Conservation (phyloP, 352 stramenopile species). For the Phytophthora pinifolia region DNA sequence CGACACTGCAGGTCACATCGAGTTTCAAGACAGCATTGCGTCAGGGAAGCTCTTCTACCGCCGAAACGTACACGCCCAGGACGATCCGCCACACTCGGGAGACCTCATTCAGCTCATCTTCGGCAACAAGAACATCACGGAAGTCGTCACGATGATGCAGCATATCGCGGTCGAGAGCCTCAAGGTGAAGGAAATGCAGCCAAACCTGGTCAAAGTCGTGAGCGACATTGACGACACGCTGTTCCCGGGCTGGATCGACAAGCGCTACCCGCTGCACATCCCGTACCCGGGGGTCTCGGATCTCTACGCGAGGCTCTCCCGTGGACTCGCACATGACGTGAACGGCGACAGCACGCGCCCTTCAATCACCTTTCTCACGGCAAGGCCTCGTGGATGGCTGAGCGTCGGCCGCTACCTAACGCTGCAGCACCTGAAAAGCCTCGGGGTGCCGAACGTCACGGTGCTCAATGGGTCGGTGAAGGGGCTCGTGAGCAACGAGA, state of each 20-base stretch:
- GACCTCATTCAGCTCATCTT: conserved; percentile 82
- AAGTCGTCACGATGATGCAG: conserved; percentile 82
- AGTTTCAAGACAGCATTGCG: conserved; percentile 22
- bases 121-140: conserved; percentile 74
- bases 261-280: conserved; percentile 72
- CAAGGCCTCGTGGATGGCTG: conserved; percentile 75
- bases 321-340: conserved; percentile 38
- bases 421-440: conserved; percentile 73
- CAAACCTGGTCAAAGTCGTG: conserved; percentile 81
- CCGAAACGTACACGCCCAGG: conserved; percentile 13
- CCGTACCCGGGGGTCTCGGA: conserved; percentile 80
- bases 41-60: conserved; percentile 13
- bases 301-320: conserved; percentile 65
- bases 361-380: conserved; percentile 83
- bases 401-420: conserved; percentile 80
- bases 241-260: conserved; percentile 77
- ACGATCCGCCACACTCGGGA: conserved; percentile 61
- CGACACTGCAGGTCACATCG: conserved; percentile 30
- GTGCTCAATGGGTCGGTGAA: conserved; percentile 80
- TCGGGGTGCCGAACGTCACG: conserved; percentile 72
- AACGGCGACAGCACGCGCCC: conserved; percentile 38
- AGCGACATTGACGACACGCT: conserved; percentile 88
- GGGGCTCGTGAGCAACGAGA: conserved; percentile 80
- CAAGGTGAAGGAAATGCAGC: conserved; percentile 58
- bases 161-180: conserved; percentile 80